Evolutionary conservation across 2,329 filamentous ascomycete species (phyloP), one percentile per base, ranked within the genome.

Genomic region (Sclerotinia sclerotiorum): DNA sequence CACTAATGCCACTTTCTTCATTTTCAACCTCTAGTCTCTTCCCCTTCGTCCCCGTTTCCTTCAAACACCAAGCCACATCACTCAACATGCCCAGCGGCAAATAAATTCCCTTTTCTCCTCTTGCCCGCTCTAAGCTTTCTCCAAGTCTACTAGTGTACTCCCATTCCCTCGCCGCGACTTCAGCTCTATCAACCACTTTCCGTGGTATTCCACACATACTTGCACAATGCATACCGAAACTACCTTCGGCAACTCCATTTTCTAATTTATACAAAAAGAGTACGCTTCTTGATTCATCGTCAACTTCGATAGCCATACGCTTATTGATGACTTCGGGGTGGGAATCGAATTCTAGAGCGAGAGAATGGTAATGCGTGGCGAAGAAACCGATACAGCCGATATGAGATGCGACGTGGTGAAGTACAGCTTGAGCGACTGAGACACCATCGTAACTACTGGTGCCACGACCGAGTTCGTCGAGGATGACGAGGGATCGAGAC

Each of bases 221-320:
- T 0, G 95, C 95, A 77, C 95, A 99, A 79, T 99, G 95, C 95
- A 99, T 99, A 75, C 95, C 95, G 76, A 98, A 99, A 76, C 92
- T 97, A 21, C 95, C 95, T 79, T 98, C 94, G 0, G 95, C 95
- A 13, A 98, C 93, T 1, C 95, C 95, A 19, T 92, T 87, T 79
- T 98, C 95, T 0, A 99, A 86, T 76, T 92, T 94, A 82, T 99
- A 99, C 67, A 99, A 79, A 81, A 99, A 99, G 0, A 94, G 97
- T n/a, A 99, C 89, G n/a, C 89, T 88, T 32, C 92, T 87, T 69
- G 92, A 86, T 58, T 85, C 86, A 5, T 95, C 91, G 72, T 99
- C 94, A 1, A 99, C 95, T 69, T 94, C 87, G 69, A 99, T 98
- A 71, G 92, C 91, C 95, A 99, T 99, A 19, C 95, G 87, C 75